Evolutionary conservation across 495 filamentous ascomycete genomes (phyloP).

Genomic region (Staphylotrichum tortipilum): DNA sequence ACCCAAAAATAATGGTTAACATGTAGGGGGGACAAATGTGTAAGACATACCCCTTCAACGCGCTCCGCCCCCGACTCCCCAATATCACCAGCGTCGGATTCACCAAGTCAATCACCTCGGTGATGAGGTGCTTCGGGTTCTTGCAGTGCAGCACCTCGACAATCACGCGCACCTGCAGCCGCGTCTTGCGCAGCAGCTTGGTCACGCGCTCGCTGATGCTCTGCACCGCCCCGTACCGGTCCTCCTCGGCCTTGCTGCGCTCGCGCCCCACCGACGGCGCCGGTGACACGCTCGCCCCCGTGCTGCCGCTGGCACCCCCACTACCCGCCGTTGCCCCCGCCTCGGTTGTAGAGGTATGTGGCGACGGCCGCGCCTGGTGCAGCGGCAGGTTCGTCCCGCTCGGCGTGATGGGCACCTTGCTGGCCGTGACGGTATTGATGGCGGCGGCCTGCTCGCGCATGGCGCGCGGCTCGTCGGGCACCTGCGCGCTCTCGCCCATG

Average conservation of each 20-base stretch:
- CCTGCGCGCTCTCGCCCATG: slow-evolving; percentile 29
- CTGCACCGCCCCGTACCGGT: slow-evolving; percentile 65
- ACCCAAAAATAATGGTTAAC: slow-evolving; percentile 2
- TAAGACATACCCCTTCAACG: slow-evolving; percentile 75
- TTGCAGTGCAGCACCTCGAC: slow-evolving; percentile 98
- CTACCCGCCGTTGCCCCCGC: neutral
- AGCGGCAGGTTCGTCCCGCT: slow-evolving; percentile 18
- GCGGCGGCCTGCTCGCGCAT: slow-evolving; percentile 64
- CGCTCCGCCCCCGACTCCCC: slow-evolving; percentile 80
- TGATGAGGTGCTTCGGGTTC: slow-evolving; percentile 77
- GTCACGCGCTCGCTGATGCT: slow-evolving; percentile 72
- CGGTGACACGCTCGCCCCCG: slow-evolving; percentile 25
- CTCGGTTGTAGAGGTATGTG: too few relatives aligned
- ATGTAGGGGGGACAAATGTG: neutral
- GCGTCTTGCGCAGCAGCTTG: slow-evolving; percentile 77
- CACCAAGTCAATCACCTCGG: slow-evolving; percentile 83
- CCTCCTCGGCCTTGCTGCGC: slow-evolving; percentile 57
- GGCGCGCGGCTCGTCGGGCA: slow-evolving; percentile 46
- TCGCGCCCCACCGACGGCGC: slow-evolving; percentile 31
- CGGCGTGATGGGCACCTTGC: slow-evolving; percentile 21
- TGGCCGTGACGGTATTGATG: slow-evolving; percentile 33
- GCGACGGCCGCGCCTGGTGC: neutral
- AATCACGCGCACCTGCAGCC: slow-evolving; percentile 80
- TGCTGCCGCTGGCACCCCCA: neutral
- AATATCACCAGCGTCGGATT: slow-evolving; percentile 90